Base-by-base conservation (phyloP, 441 rosid genomes). In the Adansonia grandidieri region DNA sequence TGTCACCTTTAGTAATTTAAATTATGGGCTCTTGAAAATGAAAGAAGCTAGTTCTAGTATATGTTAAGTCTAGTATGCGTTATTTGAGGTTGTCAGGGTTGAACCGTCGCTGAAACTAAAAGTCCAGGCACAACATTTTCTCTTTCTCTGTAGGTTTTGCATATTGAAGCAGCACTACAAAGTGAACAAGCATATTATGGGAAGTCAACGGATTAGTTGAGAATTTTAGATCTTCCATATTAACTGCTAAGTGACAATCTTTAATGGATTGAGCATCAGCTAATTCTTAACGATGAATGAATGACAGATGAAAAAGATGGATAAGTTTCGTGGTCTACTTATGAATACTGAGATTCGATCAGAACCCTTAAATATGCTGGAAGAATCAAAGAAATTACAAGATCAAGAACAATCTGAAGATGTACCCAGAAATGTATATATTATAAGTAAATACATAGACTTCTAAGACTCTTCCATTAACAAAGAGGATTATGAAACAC, bases 381-480 rank as follows among this genome's bases (percentile, higher is more conserved):
- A 19, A 68, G 42, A 44, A 64, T 37, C 19, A 37, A 63, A 6
- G 19, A 63, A 63, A 32, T 14, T 63, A 63, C 44, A 32, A 63
- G 44, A 42, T n/a, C 9, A 51, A 51, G 24, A 32, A 70, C 42
- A 70, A 70, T 24, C 20, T 70, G 3, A 5, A 45, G 63, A 45
- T 63, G 24, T 50, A 45, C 5, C 45, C 0, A n/a, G 61, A n/a
- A 17, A 58, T 53, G 42, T 32, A 32, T 60, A 17, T 44, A 17
- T 53, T n/a, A 62, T 60, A 50, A 44, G 64, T 75, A 71, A 71
- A 54, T 54, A 80, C 64, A 56, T 67, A 71, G 42, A 60, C 51
- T 45, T 60, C 63, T 64, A 84, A 77, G 71, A 70, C 80, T 80
- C 83, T 76, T 54, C 32, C 74, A 69, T 77, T 40, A 78, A 56